Conservation (phyloP, 2,329 filamentous ascomycete genomes). For the Arthrinium phaeospermum region DNA sequence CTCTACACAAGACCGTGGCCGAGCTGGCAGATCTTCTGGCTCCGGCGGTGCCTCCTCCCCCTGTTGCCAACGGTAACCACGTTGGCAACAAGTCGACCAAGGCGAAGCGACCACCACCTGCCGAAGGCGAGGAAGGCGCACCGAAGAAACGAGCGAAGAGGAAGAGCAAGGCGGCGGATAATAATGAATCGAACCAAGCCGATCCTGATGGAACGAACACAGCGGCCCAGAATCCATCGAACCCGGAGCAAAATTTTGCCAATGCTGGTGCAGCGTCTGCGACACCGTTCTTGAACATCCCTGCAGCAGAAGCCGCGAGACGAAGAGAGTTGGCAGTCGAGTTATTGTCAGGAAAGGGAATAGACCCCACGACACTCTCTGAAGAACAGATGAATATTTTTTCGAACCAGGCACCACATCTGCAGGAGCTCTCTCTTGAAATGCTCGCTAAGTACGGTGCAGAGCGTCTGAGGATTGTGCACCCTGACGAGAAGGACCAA, state of each 20-base stretch:
- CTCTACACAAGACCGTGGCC: conserved; percentile 61
- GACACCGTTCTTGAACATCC: conserved; percentile 42
- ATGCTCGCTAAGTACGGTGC: conserved; percentile 65
- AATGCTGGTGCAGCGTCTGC: conserved; percentile 23
- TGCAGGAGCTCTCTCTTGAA: conserved; percentile 59
- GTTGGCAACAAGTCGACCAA: conserved; percentile 29
- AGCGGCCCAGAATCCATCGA: conserved; percentile 26
- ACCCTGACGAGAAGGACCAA: conserved; percentile 49
- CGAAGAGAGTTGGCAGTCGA: conserved; percentile 54
- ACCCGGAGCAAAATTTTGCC: conserved; percentile 23
- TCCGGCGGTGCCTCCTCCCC: conserved; percentile 46
- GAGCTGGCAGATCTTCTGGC: conserved; percentile 54
- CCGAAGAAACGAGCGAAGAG: conserved; percentile 34
- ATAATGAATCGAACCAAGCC: conserved; percentile 24
- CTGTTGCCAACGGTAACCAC: conserved; percentile 33
- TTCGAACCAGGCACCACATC: conserved; percentile 61
- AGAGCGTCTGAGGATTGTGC: conserved; percentile 61
- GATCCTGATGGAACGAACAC: conserved; percentile 20
- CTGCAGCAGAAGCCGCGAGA: conserved; percentile 55
- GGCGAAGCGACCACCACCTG: conserved; percentile 31
- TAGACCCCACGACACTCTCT: conserved; percentile 59
- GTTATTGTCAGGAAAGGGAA: conserved; percentile 51
- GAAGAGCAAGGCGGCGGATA: conserved; percentile 33
- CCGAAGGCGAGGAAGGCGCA: conserved; percentile 35
- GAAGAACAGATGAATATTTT: conserved; percentile 64